Base-by-base conservation (phyloP, 2,329 filamentous ascomycete genomes). In the Ramichloridium luteum region DNA sequence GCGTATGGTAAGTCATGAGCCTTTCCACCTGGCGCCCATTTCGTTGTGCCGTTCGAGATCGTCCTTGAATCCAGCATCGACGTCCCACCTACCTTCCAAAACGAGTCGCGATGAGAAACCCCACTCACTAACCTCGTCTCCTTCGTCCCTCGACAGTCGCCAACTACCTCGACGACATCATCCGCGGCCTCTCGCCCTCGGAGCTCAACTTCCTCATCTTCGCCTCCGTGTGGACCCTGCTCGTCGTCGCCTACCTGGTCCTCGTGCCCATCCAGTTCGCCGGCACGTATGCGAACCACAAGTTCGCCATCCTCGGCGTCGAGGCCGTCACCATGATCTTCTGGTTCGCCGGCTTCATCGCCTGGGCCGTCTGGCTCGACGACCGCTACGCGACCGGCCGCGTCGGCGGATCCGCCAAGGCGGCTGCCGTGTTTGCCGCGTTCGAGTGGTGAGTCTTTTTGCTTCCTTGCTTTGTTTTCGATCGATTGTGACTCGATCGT, bases 291-390 rank as follows among this genome's bases (percentile, higher is more conserved):
- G 47, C 74, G 8, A 75, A 76, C 46, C 73, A 83, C 55, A 70
- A 67, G 31, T 71, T 73, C 30, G 72, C 67, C 27, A 70, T 84
- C 11, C 62, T 86, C 12, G 74, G 49, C 1, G 64, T 82, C 17
- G 80, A 92, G 49, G 64, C 63, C 28, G 44, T 90, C 14, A 90
- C 82, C 6, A 77, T 79, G 60, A 66, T 92, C 35, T 92, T 92
- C 64, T 93, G 85, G 85, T 90, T 94, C 51, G 77, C 79, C 1
- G 84, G 83, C 5, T 80, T 84, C 47, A 76, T 92, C 43, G 82
- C 83, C 0, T 58, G 86, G 8, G 83, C 79, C 0, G 77, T 74
- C 13, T 65, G 65, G 34, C 58, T 84, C 35, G 70, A 70, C 32
- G 65, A 70, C 11, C 60, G 71, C 0, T n/a, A 23, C 20, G n/a